Evolutionary conservation across 2,329 filamentous ascomycete species (phyloP).

Genomic region (Zymoseptoria brevis): DNA sequence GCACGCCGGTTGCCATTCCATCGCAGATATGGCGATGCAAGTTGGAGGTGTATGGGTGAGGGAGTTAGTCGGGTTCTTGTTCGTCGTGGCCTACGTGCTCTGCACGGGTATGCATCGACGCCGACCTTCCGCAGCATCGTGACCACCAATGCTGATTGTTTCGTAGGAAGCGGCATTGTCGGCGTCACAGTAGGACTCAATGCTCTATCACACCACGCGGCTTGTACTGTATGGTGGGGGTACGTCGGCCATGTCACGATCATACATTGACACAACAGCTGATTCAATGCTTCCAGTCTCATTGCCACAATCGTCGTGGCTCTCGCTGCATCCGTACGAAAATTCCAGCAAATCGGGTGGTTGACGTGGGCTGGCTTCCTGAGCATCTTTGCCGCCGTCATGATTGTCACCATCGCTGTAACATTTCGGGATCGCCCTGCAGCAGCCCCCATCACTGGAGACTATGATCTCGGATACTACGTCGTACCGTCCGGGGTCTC

Average conservation of each 20-base stretch:
- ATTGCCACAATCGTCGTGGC: conserved; percentile 46
- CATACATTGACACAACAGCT: background rate
- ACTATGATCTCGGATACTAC: conserved; percentile 53
- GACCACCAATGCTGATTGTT: background rate
- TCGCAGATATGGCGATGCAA: conserved; percentile 51
- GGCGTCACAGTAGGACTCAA: conserved; percentile 37
- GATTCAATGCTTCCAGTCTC: conserved; percentile 23
- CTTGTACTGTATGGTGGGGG: conserved; percentile 51
- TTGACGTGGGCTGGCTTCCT: conserved; percentile 54
- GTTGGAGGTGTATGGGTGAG: conserved; percentile 46
- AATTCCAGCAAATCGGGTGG: conserved; percentile 54
- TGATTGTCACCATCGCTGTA: conserved; percentile 43
- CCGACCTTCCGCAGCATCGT: background rate
- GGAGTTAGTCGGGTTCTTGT: conserved; percentile 49
- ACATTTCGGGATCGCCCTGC: conserved; percentile 51
- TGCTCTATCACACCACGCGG: conserved; percentile 49
- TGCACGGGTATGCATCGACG: conserved; percentile 34
- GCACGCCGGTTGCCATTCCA: conserved; percentile 45
- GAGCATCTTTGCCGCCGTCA: conserved; percentile 47
- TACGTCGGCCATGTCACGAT: conserved; percentile 19
- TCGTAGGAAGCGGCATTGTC: background rate
- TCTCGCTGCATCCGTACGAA: conserved; percentile 46
- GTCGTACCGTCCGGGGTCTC: conserved; percentile 46
- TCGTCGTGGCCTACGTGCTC: conserved; percentile 52
- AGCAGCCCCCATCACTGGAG: conserved; percentile 51